Percentiles rank a stretch among this genome's conserved stretches.
phyloP scores from a whole-genome alignment of 2,329 filamentous ascomycete genomes.

The Monascus ruber region DNA sequence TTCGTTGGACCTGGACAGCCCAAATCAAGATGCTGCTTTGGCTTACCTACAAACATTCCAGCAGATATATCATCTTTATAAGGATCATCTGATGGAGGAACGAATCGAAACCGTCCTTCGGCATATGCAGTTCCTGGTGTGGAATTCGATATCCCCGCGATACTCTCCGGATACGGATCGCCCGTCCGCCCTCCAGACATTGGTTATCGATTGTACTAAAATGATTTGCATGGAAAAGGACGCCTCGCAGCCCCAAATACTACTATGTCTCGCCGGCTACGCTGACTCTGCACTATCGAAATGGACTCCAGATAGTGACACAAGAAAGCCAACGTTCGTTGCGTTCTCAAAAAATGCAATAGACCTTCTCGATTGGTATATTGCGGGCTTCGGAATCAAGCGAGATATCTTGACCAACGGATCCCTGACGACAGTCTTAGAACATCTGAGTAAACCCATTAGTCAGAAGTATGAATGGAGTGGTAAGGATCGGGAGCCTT shows the following conservation, averaged over 20 bases:
- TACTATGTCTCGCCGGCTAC: constrained; percentile 52
- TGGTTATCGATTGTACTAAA: constrained; percentile 24
- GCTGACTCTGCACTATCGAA: constrained; percentile 46
- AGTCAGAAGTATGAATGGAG: constrained; percentile 69
- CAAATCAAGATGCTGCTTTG: constrained; percentile 72
- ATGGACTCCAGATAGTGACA: constrained; percentile 25
- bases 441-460: constrained; percentile 59
- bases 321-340: constrained; percentile 64
- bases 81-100: constrained; percentile 49
- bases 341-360: constrained; percentile 80
- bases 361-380: constrained; percentile 45
- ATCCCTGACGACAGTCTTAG: constrained; percentile 54
- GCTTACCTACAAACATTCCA: constrained; percentile 70
- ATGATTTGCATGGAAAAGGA: constrained; percentile 26
- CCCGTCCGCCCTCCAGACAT: constrained; percentile 23
- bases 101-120: constrained; percentile 57
- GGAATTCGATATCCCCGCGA: constrained; percentile 48
- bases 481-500: constrained; percentile 56
- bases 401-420: constrained; percentile 59
- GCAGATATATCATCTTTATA: constrained; percentile 67
- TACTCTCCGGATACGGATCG: constrained; percentile 31
- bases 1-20: constrained; percentile 34
- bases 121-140: constrained; percentile 60
- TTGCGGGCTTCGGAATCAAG: constrained; percentile 36
- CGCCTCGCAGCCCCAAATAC: constrained; percentile 23